Evolutionary conservation across 2,329 filamentous ascomycete genomes (phyloP), one percentile per base, ranked within the genome.

Genomic region (Fonsecaea nubica): DNA sequence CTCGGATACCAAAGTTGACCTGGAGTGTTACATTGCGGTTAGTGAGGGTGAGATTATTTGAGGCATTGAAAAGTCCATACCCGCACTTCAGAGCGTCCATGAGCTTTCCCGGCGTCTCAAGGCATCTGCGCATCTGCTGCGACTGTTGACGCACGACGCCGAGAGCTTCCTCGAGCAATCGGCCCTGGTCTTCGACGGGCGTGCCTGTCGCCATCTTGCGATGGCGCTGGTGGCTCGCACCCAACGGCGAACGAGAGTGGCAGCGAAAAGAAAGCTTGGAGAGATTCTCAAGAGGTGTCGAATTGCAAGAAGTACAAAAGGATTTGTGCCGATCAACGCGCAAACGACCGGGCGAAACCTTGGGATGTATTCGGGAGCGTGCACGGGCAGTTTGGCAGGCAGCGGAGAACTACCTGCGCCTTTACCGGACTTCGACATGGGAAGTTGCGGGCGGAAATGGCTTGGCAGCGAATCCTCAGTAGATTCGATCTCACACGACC

Each of bases 81-180:
- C 93, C 97, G 91, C 94, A 98, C 83, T 99, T 99, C 76, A 99
- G 87, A 75, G 95, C 95, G 84, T 99, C 95, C 95, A 99, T 99
- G 72, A 99, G 89, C 86, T 99, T 99, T 71, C 95, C 94, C 6
- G 95, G 93, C 9, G 92, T 96, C 78, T 99, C 96, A 68, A 99
- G 86, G 76, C 93, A 98, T 84, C 96, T 94, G 83, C 94, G 93
- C 95, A 99, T 99, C 78, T 97, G 86, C 76, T 89, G 88, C 66
- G 94, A 95, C 87, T 99, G 96, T 82, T 98, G 94, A 82, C 94
- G 92, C 81, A 99, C 96, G 60, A 97, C 94, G 69, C 91, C 88
- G 80, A 98, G 84, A 76, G 96, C 95, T 90, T 99, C 95, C 83
- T 99, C 95, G 74, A 99, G 90, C 83, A 99, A 88, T 76, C 93